Conservation (phyloP, 352 stramenopile genomes). For the Halophytophthora polymorphica region DNA sequence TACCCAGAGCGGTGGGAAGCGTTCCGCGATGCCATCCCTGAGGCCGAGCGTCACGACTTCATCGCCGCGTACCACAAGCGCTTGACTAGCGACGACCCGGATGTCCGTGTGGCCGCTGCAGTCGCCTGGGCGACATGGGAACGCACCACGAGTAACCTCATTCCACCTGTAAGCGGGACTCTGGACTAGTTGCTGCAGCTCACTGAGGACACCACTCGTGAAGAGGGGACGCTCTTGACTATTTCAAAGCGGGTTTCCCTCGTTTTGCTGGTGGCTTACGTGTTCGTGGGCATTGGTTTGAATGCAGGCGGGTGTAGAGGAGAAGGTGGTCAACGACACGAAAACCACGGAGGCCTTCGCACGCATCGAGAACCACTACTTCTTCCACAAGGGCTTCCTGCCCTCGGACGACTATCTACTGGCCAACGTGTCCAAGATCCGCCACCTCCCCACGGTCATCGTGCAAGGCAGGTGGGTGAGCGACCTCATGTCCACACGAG, state of each 20-base stretch:
- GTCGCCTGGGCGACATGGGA: slow-evolving; percentile 92
- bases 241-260: background rate
- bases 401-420: slow-evolving; percentile 83
- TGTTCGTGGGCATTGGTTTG: background rate
- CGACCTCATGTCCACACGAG: too few species aligned
- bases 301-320: slow-evolving; percentile 41
- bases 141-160: slow-evolving; percentile 82
- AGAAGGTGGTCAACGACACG: slow-evolving; percentile 74
- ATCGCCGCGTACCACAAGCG: slow-evolving; percentile 87
- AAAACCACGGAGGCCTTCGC: slow-evolving; percentile 90
- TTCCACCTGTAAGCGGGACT: slow-evolving; percentile 39
- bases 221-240: background rate
- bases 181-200: background rate
- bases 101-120: slow-evolving; percentile 74
- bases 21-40: slow-evolving; percentile 85
- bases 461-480: slow-evolving; percentile 75
- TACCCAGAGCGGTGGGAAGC: slow-evolving; percentile 91
- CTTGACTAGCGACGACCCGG: slow-evolving; percentile 86
- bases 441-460: slow-evolving; percentile 90
- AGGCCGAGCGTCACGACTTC: slow-evolving; percentile 78
- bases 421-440: slow-evolving; percentile 88
- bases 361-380: slow-evolving; percentile 94
- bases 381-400: slow-evolving; percentile 90
- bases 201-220: too few species aligned
- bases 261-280: background rate